phyloP scores from a whole-genome alignment of 177 flowering plant genomes.

The Tripterygium wilfordii region DNA sequence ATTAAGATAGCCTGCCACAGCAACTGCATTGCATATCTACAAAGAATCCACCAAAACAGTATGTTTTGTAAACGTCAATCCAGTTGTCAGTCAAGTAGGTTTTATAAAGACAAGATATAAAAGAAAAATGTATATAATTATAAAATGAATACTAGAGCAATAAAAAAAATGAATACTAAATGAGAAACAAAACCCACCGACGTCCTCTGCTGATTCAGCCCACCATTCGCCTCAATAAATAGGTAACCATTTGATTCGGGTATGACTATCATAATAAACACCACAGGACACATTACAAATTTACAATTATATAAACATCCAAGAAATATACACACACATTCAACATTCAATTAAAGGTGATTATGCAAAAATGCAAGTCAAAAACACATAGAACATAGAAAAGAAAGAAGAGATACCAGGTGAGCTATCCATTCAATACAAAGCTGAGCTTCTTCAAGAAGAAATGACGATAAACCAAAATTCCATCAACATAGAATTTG shows the following conservation, averaged over 20 bases:
- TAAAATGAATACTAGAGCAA: constrained; percentile 2
- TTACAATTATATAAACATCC: too few species aligned
- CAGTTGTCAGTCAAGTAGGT: constrained; percentile 2
- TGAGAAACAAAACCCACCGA: constrained; percentile 60
- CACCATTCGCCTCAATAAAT: constrained; percentile 97
- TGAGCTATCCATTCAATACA: too few species aligned
- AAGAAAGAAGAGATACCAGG: too few species aligned
- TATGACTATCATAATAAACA: constrained; percentile 38
- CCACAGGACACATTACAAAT: too few species aligned
- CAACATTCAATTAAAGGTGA: too few species aligned
- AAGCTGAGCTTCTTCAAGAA: too few species aligned
- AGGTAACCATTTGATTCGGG: constrained; percentile 96
- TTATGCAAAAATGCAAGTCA: too few species aligned
- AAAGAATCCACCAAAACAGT: constrained; percentile 16
- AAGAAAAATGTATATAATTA: neutral
- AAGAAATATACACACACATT: too few species aligned
- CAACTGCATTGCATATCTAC: constrained; percentile 98
- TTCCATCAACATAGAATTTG: too few species aligned
- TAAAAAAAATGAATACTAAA: too few species aligned
- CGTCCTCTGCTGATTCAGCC: constrained; percentile 95
- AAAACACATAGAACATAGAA: too few species aligned
- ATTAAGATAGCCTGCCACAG: constrained; percentile 96
- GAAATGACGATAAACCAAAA: too few species aligned
- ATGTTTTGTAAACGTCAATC: constrained; percentile 8
- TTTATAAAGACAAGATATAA: neutral